A percentile compares a stretch with the other conserved stretches of the same genome.
phyloP scores from a whole-genome alignment of 2,329 filamentous ascomycete genomes.

The Byssoonygena ceratinophila region DNA sequence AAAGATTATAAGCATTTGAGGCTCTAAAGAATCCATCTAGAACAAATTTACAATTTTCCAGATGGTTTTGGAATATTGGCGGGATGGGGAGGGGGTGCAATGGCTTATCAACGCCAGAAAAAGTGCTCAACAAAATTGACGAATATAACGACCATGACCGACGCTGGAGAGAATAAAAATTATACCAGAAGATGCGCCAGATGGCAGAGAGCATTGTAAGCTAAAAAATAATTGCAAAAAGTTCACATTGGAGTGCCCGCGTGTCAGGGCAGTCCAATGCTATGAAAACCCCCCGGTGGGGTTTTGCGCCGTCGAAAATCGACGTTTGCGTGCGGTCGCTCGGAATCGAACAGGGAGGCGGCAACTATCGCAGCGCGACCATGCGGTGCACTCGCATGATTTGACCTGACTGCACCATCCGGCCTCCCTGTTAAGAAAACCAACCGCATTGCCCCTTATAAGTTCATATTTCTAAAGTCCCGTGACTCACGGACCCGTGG shows the following conservation, averaged over 20 bases:
- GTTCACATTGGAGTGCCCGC: conserved; percentile 12
- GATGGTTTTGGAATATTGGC: not conserved
- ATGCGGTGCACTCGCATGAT: not conserved
- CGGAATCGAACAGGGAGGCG: not conserved
- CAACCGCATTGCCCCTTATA: not conserved
- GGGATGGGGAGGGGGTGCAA: not conserved
- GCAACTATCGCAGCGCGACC: not conserved
- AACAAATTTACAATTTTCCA: not conserved
- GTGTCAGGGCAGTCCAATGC: conserved; percentile 12
- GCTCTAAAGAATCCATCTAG: not conserved
- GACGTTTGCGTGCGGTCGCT: not conserved
- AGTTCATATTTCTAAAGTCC: not conserved
- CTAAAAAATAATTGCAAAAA: conserved; percentile 9
- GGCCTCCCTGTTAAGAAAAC: not conserved
- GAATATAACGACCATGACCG: not conserved
- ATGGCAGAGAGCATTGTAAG: not conserved
- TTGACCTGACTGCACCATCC: not conserved
- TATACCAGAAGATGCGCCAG: not conserved
- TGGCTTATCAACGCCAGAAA: not conserved
- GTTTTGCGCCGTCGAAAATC: conserved; percentile 7
- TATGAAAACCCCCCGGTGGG: conserved; percentile 12
- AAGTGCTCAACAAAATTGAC: not conserved
- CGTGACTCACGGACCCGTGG: not conserved
- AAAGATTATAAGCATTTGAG: not conserved
- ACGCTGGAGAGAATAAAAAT: not conserved